Evolutionary conservation across 2,329 filamentous ascomycete species (phyloP), one percentile per base, ranked within the genome.

Genomic region (Fonsecaea pedrosoi): DNA sequence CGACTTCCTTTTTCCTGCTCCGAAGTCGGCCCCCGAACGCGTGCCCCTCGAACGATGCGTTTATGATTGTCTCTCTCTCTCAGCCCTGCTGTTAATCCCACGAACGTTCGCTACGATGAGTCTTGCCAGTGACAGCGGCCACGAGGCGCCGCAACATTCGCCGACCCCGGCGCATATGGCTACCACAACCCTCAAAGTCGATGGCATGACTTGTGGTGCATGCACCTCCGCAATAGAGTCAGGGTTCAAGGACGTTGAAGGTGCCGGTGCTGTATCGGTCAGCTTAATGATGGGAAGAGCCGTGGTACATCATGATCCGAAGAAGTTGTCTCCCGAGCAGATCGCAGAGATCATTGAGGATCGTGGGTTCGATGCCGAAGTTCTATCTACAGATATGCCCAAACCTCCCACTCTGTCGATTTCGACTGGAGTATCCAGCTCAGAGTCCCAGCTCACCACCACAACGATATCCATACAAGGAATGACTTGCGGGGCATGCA

Each of bases 221-320:
- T 99, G 95, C 78, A 97, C 94, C 34, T 96, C 94, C 54, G 90
- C 95, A n/a, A 90, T 99, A 73, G 94, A 98, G 84, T 87, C 90
- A 67, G 95, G 91, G 72, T 96, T 99, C 81, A 90, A 92, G 74
- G 87, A 86, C 71, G 86, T 96, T 4, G 84, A 90, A 45, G 94
- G 95, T 62, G 89, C 95, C 9, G 91, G 90, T 70, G 92, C 86
- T 73, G 92, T 98, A 66, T 96, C 93, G 9, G 91, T 99, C 74
- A 97, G 92, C 77, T 82, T 99, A 73, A 91, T 97, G 64, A 96
- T 97, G 88, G 94, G 97, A 79, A 89, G 94, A 67, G 95, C 94
- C n/a, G 94, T 98, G 50, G 84, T 98, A 40, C 90, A 94, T 79
- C 95, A 99, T 80, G 90, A 98, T 78, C 88, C 92, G 1, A 81